Evolutionary conservation across 768 basidiomycete species (phyloP).

Genomic region (Lentinula lateritia): DNA sequence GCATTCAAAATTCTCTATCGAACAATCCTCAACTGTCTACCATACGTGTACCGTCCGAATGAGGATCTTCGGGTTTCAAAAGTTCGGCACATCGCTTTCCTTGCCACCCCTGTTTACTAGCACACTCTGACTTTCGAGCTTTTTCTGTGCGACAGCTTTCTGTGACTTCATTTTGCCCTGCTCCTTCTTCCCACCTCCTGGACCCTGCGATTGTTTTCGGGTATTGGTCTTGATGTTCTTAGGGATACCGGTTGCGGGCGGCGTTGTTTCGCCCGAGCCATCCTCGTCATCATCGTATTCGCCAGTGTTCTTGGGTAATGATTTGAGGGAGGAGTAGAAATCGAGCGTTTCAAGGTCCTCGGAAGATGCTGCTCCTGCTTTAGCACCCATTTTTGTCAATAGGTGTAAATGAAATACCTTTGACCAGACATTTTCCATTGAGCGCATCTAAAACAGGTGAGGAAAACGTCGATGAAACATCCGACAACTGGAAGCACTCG

Average conservation of each 20-base stretch:
- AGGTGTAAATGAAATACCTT: neutral
- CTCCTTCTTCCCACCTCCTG: slow-evolving; percentile 31
- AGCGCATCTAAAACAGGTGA: neutral
- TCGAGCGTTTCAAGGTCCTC: neutral
- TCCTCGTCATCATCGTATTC: slow-evolving; percentile 1
- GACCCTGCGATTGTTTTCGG: slow-evolving; percentile 17
- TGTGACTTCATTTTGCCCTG: slow-evolving; percentile 49
- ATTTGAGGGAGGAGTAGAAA: neutral
- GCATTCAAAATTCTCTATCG: neutral
- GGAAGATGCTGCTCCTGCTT: neutral
- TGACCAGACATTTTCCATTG: slow-evolving; percentile 1
- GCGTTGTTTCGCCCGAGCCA: neutral
- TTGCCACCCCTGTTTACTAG: slow-evolving; percentile 9
- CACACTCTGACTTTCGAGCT: slow-evolving; percentile 6
- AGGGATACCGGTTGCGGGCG: neutral
- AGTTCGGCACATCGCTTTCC: neutral
- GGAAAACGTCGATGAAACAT: neutral
- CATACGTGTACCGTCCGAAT: neutral
- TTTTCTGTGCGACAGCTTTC: slow-evolving; percentile 33
- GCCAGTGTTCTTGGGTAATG: slow-evolving; percentile 3
- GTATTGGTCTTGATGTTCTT: slow-evolving; percentile 10
- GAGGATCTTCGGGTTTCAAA: neutral
- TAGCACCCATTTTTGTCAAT: neutral
- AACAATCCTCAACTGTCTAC: neutral
- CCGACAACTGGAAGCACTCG: neutral